A percentile compares a stretch with the other conserved stretches of the same genome.
These are phyloP conservation scores for Amphibolis antarctica DNA, from an alignment of 106 monocot species.

Conservation along the genomic window DNA sequence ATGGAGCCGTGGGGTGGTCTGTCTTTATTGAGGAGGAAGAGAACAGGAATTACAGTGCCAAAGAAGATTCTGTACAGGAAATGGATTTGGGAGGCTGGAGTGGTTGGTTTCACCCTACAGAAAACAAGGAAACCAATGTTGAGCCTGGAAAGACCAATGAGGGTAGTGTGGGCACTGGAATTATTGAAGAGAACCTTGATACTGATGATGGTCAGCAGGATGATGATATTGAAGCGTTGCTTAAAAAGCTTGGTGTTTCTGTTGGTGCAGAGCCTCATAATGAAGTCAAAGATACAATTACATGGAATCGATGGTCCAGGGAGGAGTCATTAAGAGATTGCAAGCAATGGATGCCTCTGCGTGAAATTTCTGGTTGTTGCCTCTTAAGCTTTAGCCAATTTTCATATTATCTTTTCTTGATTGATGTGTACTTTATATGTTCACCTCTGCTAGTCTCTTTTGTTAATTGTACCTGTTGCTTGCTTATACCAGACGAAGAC, in stretches of 20 bases:
- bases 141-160: slow-evolving; percentile 27
- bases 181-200: slow-evolving; percentile 31
- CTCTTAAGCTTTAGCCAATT: slow-evolving; percentile 6
- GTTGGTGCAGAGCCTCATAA: slow-evolving; percentile 52
- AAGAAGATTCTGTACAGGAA: slow-evolving; percentile 45
- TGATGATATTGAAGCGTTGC: slow-evolving; percentile 65
- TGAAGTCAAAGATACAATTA: slow-evolving; percentile 67
- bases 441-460: not conserved
- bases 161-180: slow-evolving; percentile 16
- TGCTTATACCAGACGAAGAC: slow-evolving; percentile 20
- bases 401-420: not conserved
- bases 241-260: slow-evolving; percentile 82
- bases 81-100: slow-evolving; percentile 75
- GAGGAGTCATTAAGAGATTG: slow-evolving; percentile 61
- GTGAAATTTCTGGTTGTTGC: slow-evolving; percentile 49
- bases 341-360: slow-evolving; percentile 92
- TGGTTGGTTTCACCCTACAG: slow-evolving; percentile 60
- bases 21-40: slow-evolving; percentile 67
- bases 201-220: slow-evolving; percentile 20
- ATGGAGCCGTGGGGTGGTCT: slow-evolving; percentile 77
- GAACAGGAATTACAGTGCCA: slow-evolving; percentile 19
- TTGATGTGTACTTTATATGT: not conserved
- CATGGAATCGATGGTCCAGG: slow-evolving; percentile 85
- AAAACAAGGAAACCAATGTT: slow-evolving; percentile 12
- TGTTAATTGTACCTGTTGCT: not conserved